These are phyloP conservation scores for Coleophoma cylindrospora DNA, from an alignment of 2,329 filamentous ascomycete genomes.

Conservation along the genomic window DNA sequence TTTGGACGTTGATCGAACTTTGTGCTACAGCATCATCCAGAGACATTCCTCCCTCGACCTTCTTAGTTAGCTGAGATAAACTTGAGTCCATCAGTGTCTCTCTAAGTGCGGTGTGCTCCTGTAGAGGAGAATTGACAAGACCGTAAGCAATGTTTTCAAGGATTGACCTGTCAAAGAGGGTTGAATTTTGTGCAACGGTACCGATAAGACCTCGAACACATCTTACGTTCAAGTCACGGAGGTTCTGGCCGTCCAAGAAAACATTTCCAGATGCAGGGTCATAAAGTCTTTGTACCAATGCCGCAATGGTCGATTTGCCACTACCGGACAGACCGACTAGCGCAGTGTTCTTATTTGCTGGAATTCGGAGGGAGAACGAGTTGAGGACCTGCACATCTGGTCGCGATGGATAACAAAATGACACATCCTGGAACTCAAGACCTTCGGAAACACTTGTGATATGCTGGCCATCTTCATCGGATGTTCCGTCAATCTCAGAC, in stretches of 20 bases:
- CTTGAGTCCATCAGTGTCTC: neutral
- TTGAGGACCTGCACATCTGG: conserved; percentile 88
- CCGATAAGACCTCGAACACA: conserved; percentile 93
- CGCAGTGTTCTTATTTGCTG: conserved; percentile 90
- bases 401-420: conserved; percentile 90
- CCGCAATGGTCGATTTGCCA: conserved; percentile 92
- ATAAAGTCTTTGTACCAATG: conserved; percentile 93
- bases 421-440: conserved; percentile 78
- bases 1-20: conserved; percentile 55
- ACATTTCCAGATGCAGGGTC: conserved; percentile 77
- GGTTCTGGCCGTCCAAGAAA: conserved; percentile 76
- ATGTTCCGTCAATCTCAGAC: conserved; percentile 5
- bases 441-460: conserved; percentile 43
- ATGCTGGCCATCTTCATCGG: neutral
- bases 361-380: conserved; percentile 71
- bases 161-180: conserved; percentile 84
- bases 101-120: neutral
- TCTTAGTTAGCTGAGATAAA: neutral
- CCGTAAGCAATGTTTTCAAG: conserved; percentile 88
- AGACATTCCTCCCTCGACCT: conserved; percentile 53
- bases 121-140: conserved; percentile 47
- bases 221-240: conserved; percentile 74
- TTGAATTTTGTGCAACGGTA: conserved; percentile 88
- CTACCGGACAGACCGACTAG: conserved; percentile 91
- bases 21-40: conserved; percentile 56